phyloP scores from a whole-genome alignment of 2,329 filamentous ascomycete genomes.

The Nakataea oryzae region DNA sequence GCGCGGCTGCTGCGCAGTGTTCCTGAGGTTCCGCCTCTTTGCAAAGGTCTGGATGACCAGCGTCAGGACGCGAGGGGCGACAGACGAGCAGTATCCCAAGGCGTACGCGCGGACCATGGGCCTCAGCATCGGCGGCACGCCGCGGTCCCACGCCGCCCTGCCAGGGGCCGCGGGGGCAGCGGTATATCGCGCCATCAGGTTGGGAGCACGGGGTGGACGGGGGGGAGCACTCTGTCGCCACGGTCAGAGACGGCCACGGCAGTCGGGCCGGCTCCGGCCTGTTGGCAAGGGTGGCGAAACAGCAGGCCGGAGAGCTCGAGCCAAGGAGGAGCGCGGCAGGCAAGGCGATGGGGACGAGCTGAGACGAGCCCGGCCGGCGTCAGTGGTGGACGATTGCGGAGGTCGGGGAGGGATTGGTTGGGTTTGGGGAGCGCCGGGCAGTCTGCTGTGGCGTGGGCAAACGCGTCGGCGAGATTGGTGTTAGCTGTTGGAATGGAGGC shows the following conservation, averaged over 20 bases:
- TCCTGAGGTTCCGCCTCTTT: slow-evolving; percentile 17
- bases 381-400: not conserved
- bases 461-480: not conserved
- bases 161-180: not conserved
- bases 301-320: no score
- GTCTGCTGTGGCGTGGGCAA: not conserved
- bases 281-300: not conserved
- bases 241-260: not conserved
- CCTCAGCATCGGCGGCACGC: slow-evolving; percentile 38
- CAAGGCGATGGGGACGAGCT: no score
- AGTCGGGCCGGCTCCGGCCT: not conserved
- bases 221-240: not conserved
- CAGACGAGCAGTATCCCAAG: slow-evolving; percentile 48
- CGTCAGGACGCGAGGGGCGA: slow-evolving; percentile 44
- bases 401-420: not conserved
- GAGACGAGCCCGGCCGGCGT: not conserved
- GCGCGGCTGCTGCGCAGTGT: slow-evolving; percentile 16
- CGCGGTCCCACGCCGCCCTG: slow-evolving; percentile 13
- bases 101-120: slow-evolving; percentile 50
- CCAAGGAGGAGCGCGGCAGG: not conserved
- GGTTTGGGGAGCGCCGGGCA: not conserved
- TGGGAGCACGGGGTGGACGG: not conserved
- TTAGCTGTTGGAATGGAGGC: not conserved
- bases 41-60: slow-evolving; percentile 40
- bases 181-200: not conserved